These are phyloP conservation scores for Phytophthora meadii DNA, from an alignment of 352 stramenopile species.

Conservation along the genomic window DNA sequence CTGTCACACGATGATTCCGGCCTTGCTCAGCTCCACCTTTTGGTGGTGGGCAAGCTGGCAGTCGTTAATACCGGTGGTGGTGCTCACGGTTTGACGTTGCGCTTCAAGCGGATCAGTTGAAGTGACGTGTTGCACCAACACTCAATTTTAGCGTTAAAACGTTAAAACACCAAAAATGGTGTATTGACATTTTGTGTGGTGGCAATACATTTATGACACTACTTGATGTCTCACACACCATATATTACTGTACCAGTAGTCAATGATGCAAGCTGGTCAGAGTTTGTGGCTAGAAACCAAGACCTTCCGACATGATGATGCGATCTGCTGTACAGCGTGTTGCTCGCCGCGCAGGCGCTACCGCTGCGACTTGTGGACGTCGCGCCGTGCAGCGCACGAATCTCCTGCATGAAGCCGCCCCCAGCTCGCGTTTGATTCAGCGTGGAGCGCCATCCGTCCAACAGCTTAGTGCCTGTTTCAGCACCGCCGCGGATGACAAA, in stretches of 20 bases:
- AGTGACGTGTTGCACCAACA: not conserved
- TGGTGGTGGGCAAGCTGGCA: constrained; percentile 10
- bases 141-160: not conserved
- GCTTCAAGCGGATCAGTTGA: constrained; percentile 15
- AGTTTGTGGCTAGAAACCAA: constrained; percentile 37
- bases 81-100: constrained; percentile 4
- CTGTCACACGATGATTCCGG: constrained; percentile 19
- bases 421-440: constrained; percentile 23
- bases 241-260: not conserved
- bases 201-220: not conserved
- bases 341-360: constrained; percentile 37
- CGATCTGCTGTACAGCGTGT: constrained; percentile 53
- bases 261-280: not conserved
- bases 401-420: constrained; percentile 4
- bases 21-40: constrained; percentile 7
- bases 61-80: constrained; percentile 2
- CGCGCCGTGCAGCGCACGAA: constrained; percentile 18
- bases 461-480: constrained; percentile 47
- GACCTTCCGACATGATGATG: constrained; percentile 48
- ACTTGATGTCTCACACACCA: constrained; percentile 19
- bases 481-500: constrained; percentile 48
- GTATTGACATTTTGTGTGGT: not conserved
- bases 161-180: too few relatives aligned
- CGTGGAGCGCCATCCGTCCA: constrained; percentile 36
- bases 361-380: constrained; percentile 22